Base-by-base conservation (phyloP, 306 rosid species). In the Gynostemma pentaphyllum region DNA sequence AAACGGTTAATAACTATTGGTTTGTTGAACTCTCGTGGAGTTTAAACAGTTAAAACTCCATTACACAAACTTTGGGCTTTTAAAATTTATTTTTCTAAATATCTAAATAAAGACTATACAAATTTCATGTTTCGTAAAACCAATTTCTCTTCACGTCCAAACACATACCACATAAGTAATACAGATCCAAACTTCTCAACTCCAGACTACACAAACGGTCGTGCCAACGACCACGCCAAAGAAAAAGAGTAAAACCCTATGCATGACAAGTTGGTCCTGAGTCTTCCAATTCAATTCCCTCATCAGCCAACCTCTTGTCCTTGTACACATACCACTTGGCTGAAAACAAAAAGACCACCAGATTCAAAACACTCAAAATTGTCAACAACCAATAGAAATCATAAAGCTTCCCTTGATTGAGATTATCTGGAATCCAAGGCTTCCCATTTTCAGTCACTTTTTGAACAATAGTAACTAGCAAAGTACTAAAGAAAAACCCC, bases 291-390 rank as follows among this genome's bases (percentile, higher is more conserved):
- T 83, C 82, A 16, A 85, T 78, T 7, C 90, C 95, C 64, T 47
- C 80, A 5, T 71, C 81, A 30, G 84, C 88, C 74, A 85, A 73
- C 76, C 91, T 81, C 74, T 79, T 80, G 9, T 88, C 96, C 85
- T 88, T 92, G 83, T 88, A 92, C 9, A 83, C 88, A 29, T 92
- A 88, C 92, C 92, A 77, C 22, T 86, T 85, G 1, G 98, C 90
- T 79, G 75, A 83, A 69, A 59, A 63, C 70, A 84, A 69, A 55
- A 74, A 92, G 1, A 83, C 5, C 11, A 70, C 62, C 29, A 88
- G 65, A 76, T 92, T 92, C 15, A 88, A 36, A 48, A 75, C 85
- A 81, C 96, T 79, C 32, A 92, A 40, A 21, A 82, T 53, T 11
- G 90, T 86, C 83, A 92, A 55, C 9, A 88, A 81, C 98, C 96